Conservation (phyloP, 495 filamentous ascomycete genomes). For the Penicillium coffeae region DNA sequence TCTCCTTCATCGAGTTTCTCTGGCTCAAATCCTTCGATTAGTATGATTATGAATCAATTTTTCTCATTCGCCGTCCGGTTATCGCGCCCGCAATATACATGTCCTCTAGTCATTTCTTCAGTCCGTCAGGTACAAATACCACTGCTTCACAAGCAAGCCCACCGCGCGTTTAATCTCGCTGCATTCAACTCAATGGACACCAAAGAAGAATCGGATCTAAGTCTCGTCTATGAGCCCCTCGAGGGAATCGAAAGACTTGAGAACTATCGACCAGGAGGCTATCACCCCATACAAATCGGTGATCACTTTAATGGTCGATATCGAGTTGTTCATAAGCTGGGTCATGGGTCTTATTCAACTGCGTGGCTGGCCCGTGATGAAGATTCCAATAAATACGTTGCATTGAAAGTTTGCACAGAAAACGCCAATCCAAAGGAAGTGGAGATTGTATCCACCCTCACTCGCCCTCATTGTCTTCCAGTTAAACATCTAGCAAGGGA, state of each 20-base stretch:
- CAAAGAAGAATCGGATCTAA: constrained; percentile 7
- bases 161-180: constrained; percentile 14
- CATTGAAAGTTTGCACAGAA: constrained; percentile 31
- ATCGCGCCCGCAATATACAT: constrained; percentile 10
- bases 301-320: constrained; percentile 34
- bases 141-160: constrained; percentile 12
- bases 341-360: constrained; percentile 32
- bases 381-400: constrained; percentile 24
- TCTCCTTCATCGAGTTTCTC: constrained; percentile 6
- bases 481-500: constrained; percentile 13
- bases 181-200: constrained; percentile 17
- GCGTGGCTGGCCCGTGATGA: constrained; percentile 24
- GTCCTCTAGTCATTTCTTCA: constrained; percentile 6
- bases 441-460: constrained; percentile 18
- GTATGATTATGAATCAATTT: constrained; percentile 9
- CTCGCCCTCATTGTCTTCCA: constrained; percentile 3
- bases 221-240: constrained; percentile 25
- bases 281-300: constrained; percentile 31
- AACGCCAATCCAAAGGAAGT: constrained; percentile 23
- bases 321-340: constrained; percentile 33
- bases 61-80: constrained; percentile 8
- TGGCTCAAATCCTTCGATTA: constrained; percentile 1
- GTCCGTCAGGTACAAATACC: constrained; percentile 6
- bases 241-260: constrained; percentile 30
- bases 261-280: constrained; percentile 29